Evolutionary conservation across 2,329 filamentous ascomycete species (phyloP).

Genomic region (Fusarium nisikadoi): DNA sequence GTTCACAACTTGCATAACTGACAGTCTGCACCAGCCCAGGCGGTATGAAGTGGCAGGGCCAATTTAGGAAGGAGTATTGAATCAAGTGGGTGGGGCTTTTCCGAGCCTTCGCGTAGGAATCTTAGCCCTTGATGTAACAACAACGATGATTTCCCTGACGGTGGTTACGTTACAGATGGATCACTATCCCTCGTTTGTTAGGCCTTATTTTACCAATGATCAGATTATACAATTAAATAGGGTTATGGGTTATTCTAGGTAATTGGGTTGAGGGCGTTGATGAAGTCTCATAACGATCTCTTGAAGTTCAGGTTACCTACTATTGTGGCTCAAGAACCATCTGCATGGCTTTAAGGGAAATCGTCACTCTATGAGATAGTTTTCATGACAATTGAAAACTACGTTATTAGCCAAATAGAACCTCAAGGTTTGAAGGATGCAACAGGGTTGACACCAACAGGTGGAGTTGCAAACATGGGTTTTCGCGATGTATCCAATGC

Average conservation of each 20-base stretch:
- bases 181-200: background rate
- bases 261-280: rapidly evolving
- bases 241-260: background rate
- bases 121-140: background rate
- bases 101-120: background rate
- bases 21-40: no score
- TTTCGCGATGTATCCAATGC: background rate
- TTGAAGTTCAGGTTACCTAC: rapidly evolving
- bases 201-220: rapidly evolving
- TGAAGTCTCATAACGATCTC: rapidly evolving
- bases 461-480: background rate
- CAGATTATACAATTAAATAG: no score
- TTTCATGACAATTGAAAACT: background rate
- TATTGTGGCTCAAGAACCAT: rapidly evolving
- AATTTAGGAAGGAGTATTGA: no score
- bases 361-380: rapidly evolving
- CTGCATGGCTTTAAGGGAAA: rapidly evolving
- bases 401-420: no score
- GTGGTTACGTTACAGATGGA: background rate
- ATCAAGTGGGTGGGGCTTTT: no score
- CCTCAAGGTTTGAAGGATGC: background rate
- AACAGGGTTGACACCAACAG: background rate
- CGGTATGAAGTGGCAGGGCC: no score
- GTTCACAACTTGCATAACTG: no score
- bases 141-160: background rate